Conservation (phyloP, 2,329 filamentous ascomycete species). For the Scolecobasidium constrictum region DNA sequence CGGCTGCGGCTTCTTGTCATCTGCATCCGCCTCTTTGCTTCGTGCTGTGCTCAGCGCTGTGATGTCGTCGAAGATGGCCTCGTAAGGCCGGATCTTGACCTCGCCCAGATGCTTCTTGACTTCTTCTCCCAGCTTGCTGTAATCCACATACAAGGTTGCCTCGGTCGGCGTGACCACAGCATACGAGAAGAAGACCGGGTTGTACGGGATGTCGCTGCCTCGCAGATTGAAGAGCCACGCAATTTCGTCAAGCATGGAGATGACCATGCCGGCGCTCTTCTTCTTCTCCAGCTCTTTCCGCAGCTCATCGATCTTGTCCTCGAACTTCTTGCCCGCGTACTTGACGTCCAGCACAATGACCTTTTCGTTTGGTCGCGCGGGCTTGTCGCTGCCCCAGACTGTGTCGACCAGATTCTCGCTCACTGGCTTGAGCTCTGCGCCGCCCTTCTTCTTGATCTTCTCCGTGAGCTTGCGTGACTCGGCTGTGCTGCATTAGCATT, state of each 20-base stretch:
- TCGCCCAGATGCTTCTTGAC: conserved; percentile 60
- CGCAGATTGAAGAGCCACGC: conserved; percentile 98
- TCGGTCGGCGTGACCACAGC: conserved; percentile 69
- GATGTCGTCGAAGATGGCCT: conserved; percentile 69
- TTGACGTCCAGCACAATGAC: conserved; percentile 61
- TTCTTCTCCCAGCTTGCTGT: conserved; percentile 60
- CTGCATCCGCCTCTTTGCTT: conserved; percentile 12
- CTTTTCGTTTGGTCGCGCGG: conserved; percentile 62
- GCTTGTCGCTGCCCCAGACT: conserved; percentile 71
- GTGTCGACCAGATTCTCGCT: conserved; percentile 78
- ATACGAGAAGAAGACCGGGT: conserved; percentile 97
- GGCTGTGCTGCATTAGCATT: conserved; percentile 25
- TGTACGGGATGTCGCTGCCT: conserved; percentile 91
- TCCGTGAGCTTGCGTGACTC: conserved; percentile 68
- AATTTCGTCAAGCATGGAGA: conserved; percentile 83
- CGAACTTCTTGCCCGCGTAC: conserved; percentile 72
- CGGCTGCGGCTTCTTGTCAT: conserved; percentile 23
- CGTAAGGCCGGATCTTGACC: conserved; percentile 71
- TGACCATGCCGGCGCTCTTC: conserved; percentile 6
- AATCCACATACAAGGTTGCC: conserved; percentile 76
- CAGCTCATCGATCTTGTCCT: conserved; percentile 73
- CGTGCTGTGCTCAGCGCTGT: conserved; percentile 46
- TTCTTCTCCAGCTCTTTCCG: conserved; percentile 78
- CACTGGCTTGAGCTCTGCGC: conserved; percentile 63
- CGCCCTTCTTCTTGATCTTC: conserved; percentile 78